Evolutionary conservation across 805 yeast species (phyloP).

Genomic region (Saturnispora besseyi): DNA sequence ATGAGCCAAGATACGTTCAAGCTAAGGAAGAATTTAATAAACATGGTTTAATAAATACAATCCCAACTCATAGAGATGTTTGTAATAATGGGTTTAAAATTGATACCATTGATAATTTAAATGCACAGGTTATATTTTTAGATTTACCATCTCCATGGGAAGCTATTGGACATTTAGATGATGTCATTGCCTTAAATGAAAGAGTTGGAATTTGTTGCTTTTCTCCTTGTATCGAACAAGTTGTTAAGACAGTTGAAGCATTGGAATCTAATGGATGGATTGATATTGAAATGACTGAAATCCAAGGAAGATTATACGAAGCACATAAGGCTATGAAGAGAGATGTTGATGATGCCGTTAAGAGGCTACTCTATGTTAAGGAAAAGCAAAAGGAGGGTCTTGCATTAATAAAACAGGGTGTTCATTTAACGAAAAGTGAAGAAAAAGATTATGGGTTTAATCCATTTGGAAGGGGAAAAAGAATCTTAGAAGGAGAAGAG

Average conservation of each 20-base stretch:
- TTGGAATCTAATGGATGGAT: constrained; percentile 74
- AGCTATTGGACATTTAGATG: constrained; percentile 68
- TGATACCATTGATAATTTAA: constrained; percentile 27
- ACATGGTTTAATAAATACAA: constrained; percentile 56
- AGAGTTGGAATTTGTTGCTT: constrained; percentile 82
- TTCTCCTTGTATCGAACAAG: constrained; percentile 97
- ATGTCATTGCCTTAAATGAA: constrained; percentile 44
- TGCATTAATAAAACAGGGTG: constrained; percentile 30
- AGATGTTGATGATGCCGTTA: constrained; percentile 69
- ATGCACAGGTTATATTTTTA: constrained; percentile 70
- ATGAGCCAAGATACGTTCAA: constrained; percentile 70
- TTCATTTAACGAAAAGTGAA: constrained; percentile 12
- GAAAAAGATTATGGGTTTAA: constrained; percentile 50
- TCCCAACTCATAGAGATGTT: constrained; percentile 84
- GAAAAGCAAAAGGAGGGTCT: constrained; percentile 59
- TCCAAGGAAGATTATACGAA: constrained; percentile 74
- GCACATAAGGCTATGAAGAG: constrained; percentile 84
- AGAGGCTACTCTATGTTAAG: constrained; percentile 72
- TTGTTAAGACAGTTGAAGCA: constrained; percentile 72
- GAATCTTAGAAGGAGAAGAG: constrained; percentile 82
- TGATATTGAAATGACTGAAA: constrained; percentile 84
- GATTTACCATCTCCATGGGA: constrained; percentile 97
- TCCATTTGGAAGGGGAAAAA: constrained; percentile 86
- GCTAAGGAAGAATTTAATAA: constrained; percentile 68
- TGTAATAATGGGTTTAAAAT: constrained; percentile 77